phyloP scores from a whole-genome alignment of 495 filamentous ascomycete genomes.

The Neurospora sp. region DNA sequence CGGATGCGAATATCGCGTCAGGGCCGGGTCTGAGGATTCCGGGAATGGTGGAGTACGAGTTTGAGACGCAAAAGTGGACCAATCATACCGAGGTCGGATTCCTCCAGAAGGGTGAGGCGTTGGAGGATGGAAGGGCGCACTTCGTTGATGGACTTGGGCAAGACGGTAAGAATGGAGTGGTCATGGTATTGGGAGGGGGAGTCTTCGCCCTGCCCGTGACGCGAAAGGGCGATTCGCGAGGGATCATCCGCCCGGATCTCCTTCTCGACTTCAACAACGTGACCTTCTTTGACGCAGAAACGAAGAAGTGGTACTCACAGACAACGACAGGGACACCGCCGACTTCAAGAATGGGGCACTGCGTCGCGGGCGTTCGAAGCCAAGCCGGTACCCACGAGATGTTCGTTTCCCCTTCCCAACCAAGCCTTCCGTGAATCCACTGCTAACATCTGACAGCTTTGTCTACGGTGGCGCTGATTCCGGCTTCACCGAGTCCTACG shows the following conservation, averaged over 20 bases:
- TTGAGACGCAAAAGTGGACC: not conserved
- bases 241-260: not conserved
- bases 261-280: not conserved
- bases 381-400: not conserved
- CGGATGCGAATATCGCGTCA: not conserved
- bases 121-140: not conserved
- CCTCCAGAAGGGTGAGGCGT: not conserved
- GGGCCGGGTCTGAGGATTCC: not conserved
- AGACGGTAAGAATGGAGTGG: not conserved
- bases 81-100: not conserved
- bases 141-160: not conserved
- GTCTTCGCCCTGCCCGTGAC: not conserved
- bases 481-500: not conserved
- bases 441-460: not conserved
- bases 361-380: not conserved
- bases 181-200: not conserved
- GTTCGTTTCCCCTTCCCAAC: not conserved
- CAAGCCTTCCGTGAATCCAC: not conserved
- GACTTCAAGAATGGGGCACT: not conserved
- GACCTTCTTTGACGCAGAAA: not conserved
- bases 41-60: not conserved
- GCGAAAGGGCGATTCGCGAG: not conserved
- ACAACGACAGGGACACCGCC: not conserved
- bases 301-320: not conserved
- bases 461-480: not conserved